phyloP scores from a whole-genome alignment of 805 yeast genomes.

The Hanseniaspora vineae region DNA sequence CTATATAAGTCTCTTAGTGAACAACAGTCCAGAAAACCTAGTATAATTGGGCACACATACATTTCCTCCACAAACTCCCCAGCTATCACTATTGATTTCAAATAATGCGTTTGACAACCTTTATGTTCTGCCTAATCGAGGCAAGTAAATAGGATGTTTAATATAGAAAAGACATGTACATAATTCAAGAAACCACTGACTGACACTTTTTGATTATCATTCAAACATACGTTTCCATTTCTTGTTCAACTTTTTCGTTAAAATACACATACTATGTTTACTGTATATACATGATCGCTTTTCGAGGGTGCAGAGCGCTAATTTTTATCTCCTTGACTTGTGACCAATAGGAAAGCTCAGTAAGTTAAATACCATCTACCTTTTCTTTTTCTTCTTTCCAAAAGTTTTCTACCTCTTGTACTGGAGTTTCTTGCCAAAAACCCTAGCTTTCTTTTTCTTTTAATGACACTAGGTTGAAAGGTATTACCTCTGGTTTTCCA shows the following conservation, averaged over 20 bases:
- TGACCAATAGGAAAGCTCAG: slow-evolving; percentile 24
- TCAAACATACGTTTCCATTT: no score
- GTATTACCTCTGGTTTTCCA: slow-evolving; percentile 90
- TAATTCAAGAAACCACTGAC: no score
- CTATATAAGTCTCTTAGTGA: slow-evolving; percentile 38
- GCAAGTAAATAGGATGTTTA: no score
- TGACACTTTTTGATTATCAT: no score
- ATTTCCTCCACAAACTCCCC: slow-evolving; percentile 70
- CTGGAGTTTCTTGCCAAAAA: slow-evolving; percentile 74
- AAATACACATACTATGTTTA: not conserved
- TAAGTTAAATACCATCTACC: slow-evolving; percentile 92
- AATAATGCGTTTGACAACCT: not conserved
- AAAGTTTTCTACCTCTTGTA: slow-evolving; percentile 62
- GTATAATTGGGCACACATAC: slow-evolving; percentile 54
- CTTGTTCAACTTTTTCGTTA: slow-evolving; percentile 33
- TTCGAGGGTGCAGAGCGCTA: no score
- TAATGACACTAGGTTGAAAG: slow-evolving; percentile 84
- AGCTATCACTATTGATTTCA: slow-evolving; percentile 51
- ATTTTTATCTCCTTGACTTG: no score
- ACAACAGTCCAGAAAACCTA: slow-evolving; percentile 56
- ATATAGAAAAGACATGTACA: no score
- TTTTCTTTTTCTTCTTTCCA: slow-evolving; percentile 68
- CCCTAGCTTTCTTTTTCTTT: slow-evolving; percentile 82
- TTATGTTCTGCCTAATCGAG: no score
- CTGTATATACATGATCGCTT: not conserved